These are phyloP conservation scores for Marchantia polymorpha DNA, from an alignment of 225 moss, liverwort and hornwort species.

Conservation along the genomic window DNA sequence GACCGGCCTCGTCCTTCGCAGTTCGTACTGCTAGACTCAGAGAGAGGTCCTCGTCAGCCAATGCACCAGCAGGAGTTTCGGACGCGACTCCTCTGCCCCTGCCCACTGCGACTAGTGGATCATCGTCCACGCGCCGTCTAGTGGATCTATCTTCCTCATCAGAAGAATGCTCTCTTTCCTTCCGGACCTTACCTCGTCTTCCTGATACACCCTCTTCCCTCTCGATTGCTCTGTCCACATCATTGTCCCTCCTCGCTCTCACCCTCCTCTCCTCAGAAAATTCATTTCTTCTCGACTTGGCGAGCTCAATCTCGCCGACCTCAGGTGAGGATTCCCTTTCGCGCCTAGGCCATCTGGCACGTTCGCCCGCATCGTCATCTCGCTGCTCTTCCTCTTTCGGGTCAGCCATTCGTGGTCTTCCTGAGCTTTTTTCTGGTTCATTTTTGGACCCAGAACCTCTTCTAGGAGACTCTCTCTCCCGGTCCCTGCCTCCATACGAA, in stretches of 20 bases:
- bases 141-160: slow-evolving; percentile 13
- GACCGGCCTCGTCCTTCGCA: background rate
- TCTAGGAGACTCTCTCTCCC: slow-evolving; percentile 6
- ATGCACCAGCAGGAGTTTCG: background rate
- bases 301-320: slow-evolving; percentile 10
- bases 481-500: background rate
- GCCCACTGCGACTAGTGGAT: background rate
- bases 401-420: background rate
- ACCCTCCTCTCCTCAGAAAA: slow-evolving; percentile 15
- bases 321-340: slow-evolving; percentile 12
- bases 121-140: background rate
- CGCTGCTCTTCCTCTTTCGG: background rate
- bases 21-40: background rate
- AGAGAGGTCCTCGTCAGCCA: background rate
- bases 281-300: slow-evolving; percentile 12
- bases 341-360: slow-evolving; percentile 1
- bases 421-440: background rate
- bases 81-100: background rate
- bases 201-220: background rate
- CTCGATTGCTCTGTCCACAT: background rate
- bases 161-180: slow-evolving; percentile 5
- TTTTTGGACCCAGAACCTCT: slow-evolving; percentile 1
- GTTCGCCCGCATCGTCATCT: background rate
- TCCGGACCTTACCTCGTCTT: slow-evolving; percentile 18
- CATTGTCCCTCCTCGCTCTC: slow-evolving; percentile 17